Conservation (phyloP, 169 alveolate species). For the Toxoplasma gondii region DNA sequence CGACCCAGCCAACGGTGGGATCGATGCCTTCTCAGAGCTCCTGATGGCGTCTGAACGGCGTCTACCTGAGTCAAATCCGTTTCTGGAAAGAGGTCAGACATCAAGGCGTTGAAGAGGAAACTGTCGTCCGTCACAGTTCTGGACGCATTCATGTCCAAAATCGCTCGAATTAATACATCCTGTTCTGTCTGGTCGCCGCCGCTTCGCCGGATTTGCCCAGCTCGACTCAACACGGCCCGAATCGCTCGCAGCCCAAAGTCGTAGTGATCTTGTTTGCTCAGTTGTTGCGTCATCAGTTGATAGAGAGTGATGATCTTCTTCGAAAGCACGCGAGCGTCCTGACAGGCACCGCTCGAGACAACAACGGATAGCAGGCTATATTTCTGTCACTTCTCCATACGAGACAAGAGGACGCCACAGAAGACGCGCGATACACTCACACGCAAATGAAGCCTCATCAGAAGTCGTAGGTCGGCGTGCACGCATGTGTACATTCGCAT, state of each 20-base stretch:
- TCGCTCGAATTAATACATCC: conserved; percentile 81
- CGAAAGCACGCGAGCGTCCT: conserved; percentile 91
- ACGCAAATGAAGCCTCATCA: background rate
- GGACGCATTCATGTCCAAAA: conserved; percentile 81
- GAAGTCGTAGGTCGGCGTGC: no score
- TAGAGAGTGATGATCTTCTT: conserved; percentile 92
- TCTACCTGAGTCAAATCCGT: conserved; percentile 72
- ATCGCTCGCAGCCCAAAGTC: conserved; percentile 97
- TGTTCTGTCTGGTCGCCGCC: conserved; percentile 90
- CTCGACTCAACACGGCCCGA: conserved; percentile 94
- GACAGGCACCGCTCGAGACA: conserved; percentile 64
- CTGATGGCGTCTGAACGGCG: no score
- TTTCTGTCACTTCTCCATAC: no score
- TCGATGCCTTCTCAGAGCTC: no score
- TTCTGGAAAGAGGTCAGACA: conserved; percentile 93
- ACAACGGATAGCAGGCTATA: no score
- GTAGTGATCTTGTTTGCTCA: conserved; percentile 93
- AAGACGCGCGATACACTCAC: no score
- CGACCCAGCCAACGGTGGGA: no score
- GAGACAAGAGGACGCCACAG: no score
- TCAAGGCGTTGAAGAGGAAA: conserved; percentile 87
- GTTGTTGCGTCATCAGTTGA: conserved; percentile 91
- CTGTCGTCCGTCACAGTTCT: conserved; percentile 88
- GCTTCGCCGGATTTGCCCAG: conserved; percentile 92
- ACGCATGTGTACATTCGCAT: background rate